Percentiles rank a stretch among this genome's conserved stretches.
phyloP scores from a whole-genome alignment of 2,329 filamentous ascomycete genomes.

The Microascus cirrosus region DNA sequence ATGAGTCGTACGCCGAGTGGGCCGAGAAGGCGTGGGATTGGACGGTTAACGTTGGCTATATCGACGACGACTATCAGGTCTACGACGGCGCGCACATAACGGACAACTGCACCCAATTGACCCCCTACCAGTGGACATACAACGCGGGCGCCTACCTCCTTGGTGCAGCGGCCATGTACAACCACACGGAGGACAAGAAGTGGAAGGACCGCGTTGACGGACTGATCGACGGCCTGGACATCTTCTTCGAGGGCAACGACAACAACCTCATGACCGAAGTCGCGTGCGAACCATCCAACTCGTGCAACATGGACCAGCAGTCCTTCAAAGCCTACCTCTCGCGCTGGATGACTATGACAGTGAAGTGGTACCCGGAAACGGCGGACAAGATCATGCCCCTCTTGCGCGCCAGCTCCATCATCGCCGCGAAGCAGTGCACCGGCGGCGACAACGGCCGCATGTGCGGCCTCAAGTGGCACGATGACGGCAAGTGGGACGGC shows the following conservation, averaged over 20 bases:
- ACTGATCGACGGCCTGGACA: conserved; percentile 38
- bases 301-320: conserved; percentile 51
- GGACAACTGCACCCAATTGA: conserved; percentile 45
- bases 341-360: conserved; percentile 50
- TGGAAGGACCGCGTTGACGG: conserved; percentile 50
- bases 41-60: conserved; percentile 45
- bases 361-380: conserved; percentile 53
- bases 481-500: conserved; percentile 42
- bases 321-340: conserved; percentile 55
- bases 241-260: conserved; percentile 43
- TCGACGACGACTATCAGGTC: conserved; percentile 47
- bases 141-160: conserved; percentile 57
- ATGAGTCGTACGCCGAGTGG: conserved; percentile 68
- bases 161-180: conserved; percentile 59
- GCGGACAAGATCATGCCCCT: conserved; percentile 38
- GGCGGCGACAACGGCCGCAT: conserved; percentile 45
- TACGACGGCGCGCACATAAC: conserved; percentile 50
- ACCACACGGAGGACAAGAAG: conserved; percentile 37
- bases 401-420: conserved; percentile 42
- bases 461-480: conserved; percentile 51
- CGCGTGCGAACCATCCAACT: conserved; percentile 49
- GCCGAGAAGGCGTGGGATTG: conserved; percentile 63
- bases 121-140: conserved; percentile 57
- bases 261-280: conserved; percentile 52
- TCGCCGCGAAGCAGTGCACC: conserved; percentile 44